Conservation (phyloP, 176 grass and related monocot genomes). For the Oryza longistaminata region DNA sequence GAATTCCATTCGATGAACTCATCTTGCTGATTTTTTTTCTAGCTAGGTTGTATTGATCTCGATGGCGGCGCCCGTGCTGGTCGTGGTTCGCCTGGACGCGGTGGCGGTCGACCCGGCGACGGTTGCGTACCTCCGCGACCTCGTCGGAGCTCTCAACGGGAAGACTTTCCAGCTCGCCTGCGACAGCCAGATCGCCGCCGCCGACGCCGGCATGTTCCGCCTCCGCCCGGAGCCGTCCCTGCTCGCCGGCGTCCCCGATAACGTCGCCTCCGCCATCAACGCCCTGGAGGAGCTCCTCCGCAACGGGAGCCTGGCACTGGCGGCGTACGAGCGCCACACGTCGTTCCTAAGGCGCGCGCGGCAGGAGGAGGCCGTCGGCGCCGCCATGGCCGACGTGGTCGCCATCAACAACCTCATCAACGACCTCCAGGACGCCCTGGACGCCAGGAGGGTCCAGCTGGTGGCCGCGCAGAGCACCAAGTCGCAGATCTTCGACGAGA, state of each 20-base stretch:
- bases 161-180: neutral
- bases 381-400: neutral
- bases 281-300: neutral
- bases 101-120: neutral
- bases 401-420: too few relatives aligned
- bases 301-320: neutral
- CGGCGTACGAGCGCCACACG: neutral
- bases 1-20: too few relatives aligned
- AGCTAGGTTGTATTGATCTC: too few relatives aligned
- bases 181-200: neutral
- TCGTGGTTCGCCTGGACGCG: neutral
- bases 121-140: neutral
- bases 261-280: neutral
- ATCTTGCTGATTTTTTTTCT: too few relatives aligned
- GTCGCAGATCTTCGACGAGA: too few relatives aligned
- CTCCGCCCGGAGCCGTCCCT: neutral
- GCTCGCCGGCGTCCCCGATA: neutral
- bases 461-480: too few relatives aligned
- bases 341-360: neutral
- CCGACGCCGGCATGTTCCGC: neutral
- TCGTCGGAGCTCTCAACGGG: neutral
- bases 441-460: too few relatives aligned
- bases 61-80: too few relatives aligned
- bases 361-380: neutral
- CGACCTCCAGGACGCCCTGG: too few relatives aligned